These are phyloP conservation scores for Cicer yamashitae DNA, from an alignment of 306 rosid genomes.

Conservation along the genomic window DNA sequence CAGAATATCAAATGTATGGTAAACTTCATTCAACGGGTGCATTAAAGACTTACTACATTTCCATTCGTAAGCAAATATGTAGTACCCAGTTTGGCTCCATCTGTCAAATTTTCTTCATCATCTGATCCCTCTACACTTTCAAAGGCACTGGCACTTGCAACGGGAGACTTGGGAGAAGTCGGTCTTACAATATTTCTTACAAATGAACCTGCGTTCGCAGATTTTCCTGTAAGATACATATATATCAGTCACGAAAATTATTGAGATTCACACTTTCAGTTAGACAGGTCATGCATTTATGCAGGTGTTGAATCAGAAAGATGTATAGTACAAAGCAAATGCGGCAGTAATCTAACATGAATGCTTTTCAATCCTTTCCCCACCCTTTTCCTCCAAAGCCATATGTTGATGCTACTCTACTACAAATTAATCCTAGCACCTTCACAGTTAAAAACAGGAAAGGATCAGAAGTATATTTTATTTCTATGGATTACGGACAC, in stretches of 20 bases:
- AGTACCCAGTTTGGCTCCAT: conserved; percentile 57
- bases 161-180: conserved; percentile 91
- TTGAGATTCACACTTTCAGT: conserved; percentile 31
- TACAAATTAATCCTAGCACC: conserved; percentile 16
- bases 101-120: conserved; percentile 67
- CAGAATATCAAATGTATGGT: conserved; percentile 25
- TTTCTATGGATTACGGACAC: conserved; percentile 14
- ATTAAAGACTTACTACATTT: conserved; percentile 65
- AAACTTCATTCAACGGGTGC: conserved; percentile 16
- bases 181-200: conserved; percentile 69
- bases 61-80: conserved; percentile 74
- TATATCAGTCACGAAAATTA: conserved; percentile 23
- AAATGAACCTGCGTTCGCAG: conserved; percentile 52
- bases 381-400: conserved; percentile 23
- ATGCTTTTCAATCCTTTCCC: neutral
- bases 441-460: conserved; percentile 32
- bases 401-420: conserved; percentile 27
- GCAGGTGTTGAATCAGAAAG: conserved; percentile 16
- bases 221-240: conserved; percentile 67
- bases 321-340: conserved; percentile 6
- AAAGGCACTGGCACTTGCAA: conserved; percentile 89
- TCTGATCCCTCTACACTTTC: conserved; percentile 95
- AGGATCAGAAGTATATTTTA: neutral
- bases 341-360: neutral
- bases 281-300: conserved; percentile 6